Evolutionary conservation across 176 grass and related monocot genomes (phyloP).

Genomic region (Secale cereale): DNA sequence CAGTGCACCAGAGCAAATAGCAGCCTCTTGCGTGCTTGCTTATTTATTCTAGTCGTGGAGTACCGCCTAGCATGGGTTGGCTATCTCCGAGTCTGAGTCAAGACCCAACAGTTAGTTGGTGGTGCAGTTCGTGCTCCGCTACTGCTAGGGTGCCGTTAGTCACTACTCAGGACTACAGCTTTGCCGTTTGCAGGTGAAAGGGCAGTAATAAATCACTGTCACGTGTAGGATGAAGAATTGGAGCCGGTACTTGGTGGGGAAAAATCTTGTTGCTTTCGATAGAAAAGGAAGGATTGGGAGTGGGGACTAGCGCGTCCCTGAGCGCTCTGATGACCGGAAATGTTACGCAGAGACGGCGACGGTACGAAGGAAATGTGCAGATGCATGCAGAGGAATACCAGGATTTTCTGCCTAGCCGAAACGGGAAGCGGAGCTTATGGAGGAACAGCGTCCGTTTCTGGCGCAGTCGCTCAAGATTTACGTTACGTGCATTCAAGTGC

Average conservation of each 20-base stretch:
- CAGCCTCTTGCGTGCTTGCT: not conserved
- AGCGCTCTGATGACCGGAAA: not conserved
- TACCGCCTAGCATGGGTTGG: not conserved
- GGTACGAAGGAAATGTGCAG: not conserved
- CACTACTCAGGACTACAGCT: not conserved
- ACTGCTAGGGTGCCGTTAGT: not conserved
- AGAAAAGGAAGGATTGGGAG: not conserved
- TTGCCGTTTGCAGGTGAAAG: constrained; percentile 17
- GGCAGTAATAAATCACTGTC: not conserved
- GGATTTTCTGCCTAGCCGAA: constrained; percentile 6
- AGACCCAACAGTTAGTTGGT: not conserved
- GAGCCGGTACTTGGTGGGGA: not conserved
- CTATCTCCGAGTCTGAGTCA: not conserved
- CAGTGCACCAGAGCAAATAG: not conserved
- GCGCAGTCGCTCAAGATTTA: not conserved
- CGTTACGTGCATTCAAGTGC: too few relatives aligned
- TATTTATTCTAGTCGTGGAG: not conserved
- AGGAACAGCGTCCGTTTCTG: not conserved
- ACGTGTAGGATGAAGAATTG: not conserved
- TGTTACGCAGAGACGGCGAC: not conserved
- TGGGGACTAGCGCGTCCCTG: not conserved
- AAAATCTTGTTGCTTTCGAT: not conserved
- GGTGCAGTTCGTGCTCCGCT: not conserved
- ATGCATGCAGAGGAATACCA: not conserved
- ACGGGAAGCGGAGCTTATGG: not conserved